These are phyloP conservation scores for Botrytis paeoniae DNA, from an alignment of 2,329 filamentous ascomycete genomes.

Conservation along the genomic window DNA sequence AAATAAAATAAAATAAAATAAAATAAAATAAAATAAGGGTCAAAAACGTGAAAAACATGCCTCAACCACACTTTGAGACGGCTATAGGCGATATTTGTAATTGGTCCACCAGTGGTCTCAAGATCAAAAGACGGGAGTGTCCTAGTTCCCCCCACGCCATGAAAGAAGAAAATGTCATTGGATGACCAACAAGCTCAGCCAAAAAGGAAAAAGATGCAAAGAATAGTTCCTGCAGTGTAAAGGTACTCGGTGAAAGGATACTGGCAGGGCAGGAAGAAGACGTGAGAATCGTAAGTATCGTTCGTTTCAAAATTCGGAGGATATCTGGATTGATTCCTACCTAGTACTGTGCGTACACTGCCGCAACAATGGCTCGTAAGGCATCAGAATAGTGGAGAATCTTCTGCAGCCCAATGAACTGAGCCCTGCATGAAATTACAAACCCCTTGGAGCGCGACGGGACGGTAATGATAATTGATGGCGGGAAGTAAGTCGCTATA, in stretches of 20 bases:
- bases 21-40: not conserved
- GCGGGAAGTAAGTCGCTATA: too few relatives aligned
- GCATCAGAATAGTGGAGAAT: not conserved
- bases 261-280: not conserved
- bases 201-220: not conserved
- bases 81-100: not conserved
- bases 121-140: not conserved
- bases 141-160: not conserved
- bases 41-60: not conserved
- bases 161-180: not conserved
- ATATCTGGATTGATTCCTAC: not conserved
- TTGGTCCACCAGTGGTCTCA: not conserved
- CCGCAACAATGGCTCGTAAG: not conserved
- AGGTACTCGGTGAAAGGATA: not conserved
- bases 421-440: not conserved
- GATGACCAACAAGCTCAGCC: not conserved
- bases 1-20: too few relatives aligned
- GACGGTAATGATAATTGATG: not conserved
- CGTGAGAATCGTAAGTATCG: not conserved
- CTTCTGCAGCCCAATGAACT: slow-evolving; percentile 3
- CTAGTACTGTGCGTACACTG: not conserved
- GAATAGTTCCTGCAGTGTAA: not conserved
- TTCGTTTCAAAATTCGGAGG: not conserved
- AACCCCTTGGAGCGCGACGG: not conserved
- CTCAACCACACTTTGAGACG: not conserved